Evolutionary conservation across 208 protist species (phyloP).

Genomic region (Porcisia deanei): DNA sequence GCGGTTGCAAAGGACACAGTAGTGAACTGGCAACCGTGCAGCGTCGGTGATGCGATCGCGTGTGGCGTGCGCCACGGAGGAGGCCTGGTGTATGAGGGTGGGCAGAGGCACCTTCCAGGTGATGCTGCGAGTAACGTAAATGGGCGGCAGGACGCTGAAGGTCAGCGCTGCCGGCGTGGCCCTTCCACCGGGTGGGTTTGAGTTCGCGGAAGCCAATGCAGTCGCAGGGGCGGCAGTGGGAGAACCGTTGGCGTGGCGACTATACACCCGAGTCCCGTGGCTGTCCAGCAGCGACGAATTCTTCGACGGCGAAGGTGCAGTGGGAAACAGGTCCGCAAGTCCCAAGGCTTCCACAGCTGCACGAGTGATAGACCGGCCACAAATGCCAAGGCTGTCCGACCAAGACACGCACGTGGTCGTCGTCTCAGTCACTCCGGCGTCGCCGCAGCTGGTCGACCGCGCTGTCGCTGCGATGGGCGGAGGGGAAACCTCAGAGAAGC

Average conservation of each 20-base stretch:
- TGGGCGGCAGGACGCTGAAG: slow-evolving; percentile 46
- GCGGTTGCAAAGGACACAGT: slow-evolving; percentile 63
- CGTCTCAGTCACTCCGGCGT: background rate
- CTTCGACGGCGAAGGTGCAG: slow-evolving; percentile 8
- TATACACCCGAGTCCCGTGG: background rate
- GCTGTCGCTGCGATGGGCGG: background rate
- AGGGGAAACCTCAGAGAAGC: slow-evolving; percentile 5
- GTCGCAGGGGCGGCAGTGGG: background rate
- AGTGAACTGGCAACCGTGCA: slow-evolving; percentile 13
- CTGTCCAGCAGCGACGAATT: background rate
- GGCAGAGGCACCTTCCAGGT: slow-evolving; percentile 64
- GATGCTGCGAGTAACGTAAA: slow-evolving; percentile 54
- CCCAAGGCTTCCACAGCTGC: slow-evolving; percentile 36
- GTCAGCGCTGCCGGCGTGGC: slow-evolving; percentile 7
- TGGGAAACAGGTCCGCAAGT: slow-evolving; percentile 47
- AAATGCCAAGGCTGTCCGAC: slow-evolving; percentile 7
- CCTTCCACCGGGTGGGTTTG: background rate
- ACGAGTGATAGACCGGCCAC: slow-evolving; percentile 19
- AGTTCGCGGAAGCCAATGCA: background rate
- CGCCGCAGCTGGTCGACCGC: background rate
- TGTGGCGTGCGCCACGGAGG: background rate
- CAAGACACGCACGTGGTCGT: slow-evolving; percentile 2
- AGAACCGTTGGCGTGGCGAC: background rate
- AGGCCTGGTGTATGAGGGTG: slow-evolving; percentile 1
- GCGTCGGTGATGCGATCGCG: background rate